Evolutionary conservation across 768 basidiomycete species (phyloP).

Genomic region (Hygrocybe coccinea): DNA sequence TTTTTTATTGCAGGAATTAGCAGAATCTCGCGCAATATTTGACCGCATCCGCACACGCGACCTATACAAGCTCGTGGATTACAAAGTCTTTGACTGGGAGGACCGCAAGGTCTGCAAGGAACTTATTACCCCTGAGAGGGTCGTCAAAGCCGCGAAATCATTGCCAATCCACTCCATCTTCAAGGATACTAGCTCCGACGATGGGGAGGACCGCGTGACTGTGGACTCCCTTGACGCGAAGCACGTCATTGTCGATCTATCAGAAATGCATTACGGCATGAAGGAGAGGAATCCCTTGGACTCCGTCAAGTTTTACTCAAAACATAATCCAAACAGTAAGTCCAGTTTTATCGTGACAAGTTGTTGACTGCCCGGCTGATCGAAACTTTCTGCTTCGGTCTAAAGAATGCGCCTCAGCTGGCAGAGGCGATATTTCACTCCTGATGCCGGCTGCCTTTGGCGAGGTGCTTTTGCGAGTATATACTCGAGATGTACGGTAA

Average conservation of each 20-base stretch:
- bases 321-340: constrained; percentile 54
- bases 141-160: constrained; percentile 40
- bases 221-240: constrained; percentile 36
- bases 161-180: constrained; percentile 20
- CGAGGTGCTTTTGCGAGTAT: constrained; percentile 66
- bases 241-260: constrained; percentile 61
- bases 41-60: constrained; percentile 57
- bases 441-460: constrained; percentile 62
- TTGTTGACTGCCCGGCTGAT: not conserved
- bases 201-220: constrained; percentile 12
- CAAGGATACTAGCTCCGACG: constrained; percentile 14
- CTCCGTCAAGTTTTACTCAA: constrained; percentile 69
- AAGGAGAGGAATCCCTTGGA: constrained; percentile 63
- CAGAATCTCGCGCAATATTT: constrained; percentile 53
- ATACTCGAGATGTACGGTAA: constrained; percentile 34
- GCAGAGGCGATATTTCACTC: constrained; percentile 55
- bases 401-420: constrained; percentile 42
- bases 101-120: constrained; percentile 31
- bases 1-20: constrained; percentile 49
- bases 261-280: constrained; percentile 76
- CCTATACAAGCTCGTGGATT: constrained; percentile 68
- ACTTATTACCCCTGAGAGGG: constrained; percentile 38
- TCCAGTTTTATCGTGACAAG: constrained; percentile 2
- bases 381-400: not conserved
- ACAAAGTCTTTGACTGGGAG: constrained; percentile 46